Percentiles rank a stretch among this genome's conserved stretches.
Conservation (phyloP, 345 rosid genomes). For the Syzygium aromaticum region DNA sequence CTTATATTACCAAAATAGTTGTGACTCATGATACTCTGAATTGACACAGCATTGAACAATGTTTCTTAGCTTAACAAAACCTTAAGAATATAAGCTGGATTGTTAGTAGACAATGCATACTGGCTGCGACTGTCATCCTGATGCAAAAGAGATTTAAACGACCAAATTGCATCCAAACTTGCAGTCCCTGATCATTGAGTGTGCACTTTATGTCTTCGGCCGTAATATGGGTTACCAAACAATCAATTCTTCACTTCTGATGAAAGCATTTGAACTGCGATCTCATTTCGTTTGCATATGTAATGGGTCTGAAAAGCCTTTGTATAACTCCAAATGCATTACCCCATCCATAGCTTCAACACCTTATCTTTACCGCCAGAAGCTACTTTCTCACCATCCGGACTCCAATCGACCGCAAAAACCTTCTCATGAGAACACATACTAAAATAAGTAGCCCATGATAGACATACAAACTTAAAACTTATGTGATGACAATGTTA, state of each 20-base stretch:
- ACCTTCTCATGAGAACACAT: constrained; percentile 23
- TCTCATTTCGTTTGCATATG: neutral
- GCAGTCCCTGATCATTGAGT: neutral
- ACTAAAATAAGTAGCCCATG: neutral
- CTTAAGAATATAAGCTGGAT: neutral
- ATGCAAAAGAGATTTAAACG: neutral
- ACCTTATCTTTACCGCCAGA: constrained; percentile 92
- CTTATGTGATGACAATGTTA: neutral
- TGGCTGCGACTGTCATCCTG: neutral
- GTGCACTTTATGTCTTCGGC: neutral
- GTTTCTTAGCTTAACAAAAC: neutral
- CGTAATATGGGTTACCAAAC: neutral
- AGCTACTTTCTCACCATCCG: constrained; percentile 96
- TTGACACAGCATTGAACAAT: neutral
- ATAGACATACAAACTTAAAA: neutral
- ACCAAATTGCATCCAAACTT: neutral
- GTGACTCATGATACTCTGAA: neutral
- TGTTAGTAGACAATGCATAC: neutral
- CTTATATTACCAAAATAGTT: neutral
- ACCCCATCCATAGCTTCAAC: constrained; percentile 93
- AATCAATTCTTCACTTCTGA: neutral
- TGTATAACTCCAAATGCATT: constrained; percentile 2
- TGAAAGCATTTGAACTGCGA: neutral
- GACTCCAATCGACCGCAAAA: constrained; percentile 97
- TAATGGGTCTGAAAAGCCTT: neutral